Percentiles rank a stretch among this genome's conserved stretches.
phyloP scores from a whole-genome alignment of 352 stramenopile genomes.

The Stramenopiles sp. region DNA sequence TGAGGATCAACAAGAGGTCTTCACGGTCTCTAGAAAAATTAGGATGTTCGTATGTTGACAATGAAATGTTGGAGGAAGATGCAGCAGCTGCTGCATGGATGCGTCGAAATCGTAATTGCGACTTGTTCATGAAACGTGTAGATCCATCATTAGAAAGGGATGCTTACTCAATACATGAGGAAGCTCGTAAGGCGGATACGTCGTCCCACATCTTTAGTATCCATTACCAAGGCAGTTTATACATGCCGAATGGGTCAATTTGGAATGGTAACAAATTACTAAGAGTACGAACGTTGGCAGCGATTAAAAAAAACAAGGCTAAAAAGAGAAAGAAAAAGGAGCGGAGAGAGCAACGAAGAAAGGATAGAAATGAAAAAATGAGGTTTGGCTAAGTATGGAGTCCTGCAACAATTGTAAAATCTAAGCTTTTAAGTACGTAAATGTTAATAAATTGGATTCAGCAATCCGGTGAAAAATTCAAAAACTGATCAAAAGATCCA shows the following conservation, averaged over 20 bases:
- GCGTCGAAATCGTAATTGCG: background rate
- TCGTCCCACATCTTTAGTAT: background rate
- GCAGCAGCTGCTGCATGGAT: background rate
- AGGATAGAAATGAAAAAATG: constrained; percentile 5
- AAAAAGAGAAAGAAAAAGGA: constrained; percentile 3
- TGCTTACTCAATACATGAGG: constrained; percentile 7
- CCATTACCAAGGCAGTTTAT: background rate
- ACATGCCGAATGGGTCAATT: background rate
- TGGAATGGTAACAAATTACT: constrained; percentile 9
- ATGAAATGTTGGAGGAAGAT: constrained; percentile 9
- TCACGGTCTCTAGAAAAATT: background rate
- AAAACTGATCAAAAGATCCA: too few relatives aligned
- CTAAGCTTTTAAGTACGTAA: too few relatives aligned
- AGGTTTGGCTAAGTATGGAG: too few relatives aligned
- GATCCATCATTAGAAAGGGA: background rate
- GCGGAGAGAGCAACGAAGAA: background rate
- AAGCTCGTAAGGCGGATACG: background rate
- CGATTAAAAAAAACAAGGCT: background rate
- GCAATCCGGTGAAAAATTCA: too few relatives aligned
- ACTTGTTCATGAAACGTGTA: constrained; percentile 6
- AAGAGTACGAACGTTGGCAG: background rate
- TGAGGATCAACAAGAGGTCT: background rate
- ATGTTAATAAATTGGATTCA: too few relatives aligned
- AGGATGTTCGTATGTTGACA: constrained; percentile 7
- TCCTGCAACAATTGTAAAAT: too few relatives aligned